These are phyloP conservation scores for Senna tora DNA, from an alignment of 306 rosid genomes.

Conservation along the genomic window DNA sequence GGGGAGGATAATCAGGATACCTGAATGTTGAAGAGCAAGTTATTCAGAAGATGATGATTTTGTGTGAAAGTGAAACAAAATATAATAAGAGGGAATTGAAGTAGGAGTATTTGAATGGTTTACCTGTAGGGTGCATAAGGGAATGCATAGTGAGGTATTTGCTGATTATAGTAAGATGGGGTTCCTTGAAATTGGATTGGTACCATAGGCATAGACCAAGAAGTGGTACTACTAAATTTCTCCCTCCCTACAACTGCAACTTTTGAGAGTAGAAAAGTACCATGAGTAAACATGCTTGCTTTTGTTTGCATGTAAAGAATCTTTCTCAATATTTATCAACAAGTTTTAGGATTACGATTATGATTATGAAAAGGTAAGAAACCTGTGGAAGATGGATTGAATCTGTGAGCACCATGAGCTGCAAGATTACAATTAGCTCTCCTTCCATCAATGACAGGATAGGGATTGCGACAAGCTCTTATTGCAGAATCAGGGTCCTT, in stretches of 20 bases:
- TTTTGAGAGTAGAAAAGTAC: slow-evolving; percentile 20
- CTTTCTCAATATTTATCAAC: neutral
- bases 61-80: slow-evolving; percentile 2
- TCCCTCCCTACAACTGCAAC: slow-evolving; percentile 49
- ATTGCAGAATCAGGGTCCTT: slow-evolving; percentile 68
- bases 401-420: slow-evolving; percentile 55
- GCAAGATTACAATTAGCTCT: slow-evolving; percentile 67
- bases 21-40: slow-evolving; percentile 44
- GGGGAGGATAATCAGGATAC: slow-evolving; percentile 52
- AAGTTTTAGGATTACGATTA: neutral
- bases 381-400: slow-evolving; percentile 47
- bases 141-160: slow-evolving; percentile 53
- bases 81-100: too few relatives aligned
- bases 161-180: slow-evolving; percentile 48
- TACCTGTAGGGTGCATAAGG: slow-evolving; percentile 53
- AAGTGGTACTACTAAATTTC: slow-evolving; percentile 48
- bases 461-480: slow-evolving; percentile 69
- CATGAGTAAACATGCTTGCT: slow-evolving; percentile 17
- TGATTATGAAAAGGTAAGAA: slow-evolving; percentile 25
- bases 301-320: slow-evolving; percentile 36
- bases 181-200: slow-evolving; percentile 45
- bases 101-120: slow-evolving; percentile 23
- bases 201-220: slow-evolving; percentile 41
- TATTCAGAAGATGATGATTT: slow-evolving; percentile 29
- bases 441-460: slow-evolving; percentile 79